Conservation (phyloP, 805 yeast species). For the Jamesozyma piceae region DNA sequence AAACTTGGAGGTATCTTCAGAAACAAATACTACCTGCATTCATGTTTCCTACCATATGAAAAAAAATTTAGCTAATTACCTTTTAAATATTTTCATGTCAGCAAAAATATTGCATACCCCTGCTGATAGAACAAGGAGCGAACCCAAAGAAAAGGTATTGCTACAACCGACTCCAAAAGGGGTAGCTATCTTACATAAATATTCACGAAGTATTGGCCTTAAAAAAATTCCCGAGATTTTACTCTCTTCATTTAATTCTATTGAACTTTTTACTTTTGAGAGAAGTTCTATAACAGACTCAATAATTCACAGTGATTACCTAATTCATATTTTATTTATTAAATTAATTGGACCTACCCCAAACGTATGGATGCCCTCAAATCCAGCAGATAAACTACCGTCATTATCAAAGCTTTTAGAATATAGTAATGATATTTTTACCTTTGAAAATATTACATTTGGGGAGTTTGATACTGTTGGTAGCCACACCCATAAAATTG, state of each 20-base stretch:
- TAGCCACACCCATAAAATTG: neutral
- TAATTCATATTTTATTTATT: conserved; percentile 56
- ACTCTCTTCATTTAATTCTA: conserved; percentile 52
- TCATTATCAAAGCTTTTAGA: conserved; percentile 29
- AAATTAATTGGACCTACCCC: conserved; percentile 57
- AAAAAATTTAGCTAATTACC: conserved; percentile 37
- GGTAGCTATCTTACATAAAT: conserved; percentile 54
- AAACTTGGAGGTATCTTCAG: conserved; percentile 39
- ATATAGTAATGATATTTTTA: conserved; percentile 27
- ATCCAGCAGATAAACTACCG: conserved; percentile 42
- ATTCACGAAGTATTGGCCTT: conserved; percentile 49
- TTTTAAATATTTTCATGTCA: conserved; percentile 44
- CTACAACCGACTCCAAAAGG: conserved; percentile 93
- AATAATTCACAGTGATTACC: conserved; percentile 50
- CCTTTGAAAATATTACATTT: conserved; percentile 25
- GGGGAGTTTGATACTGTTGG: conserved; percentile 3
- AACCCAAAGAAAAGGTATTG: conserved; percentile 34
- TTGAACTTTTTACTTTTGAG: conserved; percentile 62
- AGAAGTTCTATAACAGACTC: conserved; percentile 50
- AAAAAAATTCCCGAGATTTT: conserved; percentile 41
- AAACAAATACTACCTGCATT: conserved; percentile 42
- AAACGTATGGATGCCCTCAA: conserved; percentile 58
- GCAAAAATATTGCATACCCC: conserved; percentile 69
- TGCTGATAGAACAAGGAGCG: conserved; percentile 53
- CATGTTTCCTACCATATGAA: conserved; percentile 47